Base-by-base conservation (phyloP, 331 rosid species). In the Spiraea crenata region DNA sequence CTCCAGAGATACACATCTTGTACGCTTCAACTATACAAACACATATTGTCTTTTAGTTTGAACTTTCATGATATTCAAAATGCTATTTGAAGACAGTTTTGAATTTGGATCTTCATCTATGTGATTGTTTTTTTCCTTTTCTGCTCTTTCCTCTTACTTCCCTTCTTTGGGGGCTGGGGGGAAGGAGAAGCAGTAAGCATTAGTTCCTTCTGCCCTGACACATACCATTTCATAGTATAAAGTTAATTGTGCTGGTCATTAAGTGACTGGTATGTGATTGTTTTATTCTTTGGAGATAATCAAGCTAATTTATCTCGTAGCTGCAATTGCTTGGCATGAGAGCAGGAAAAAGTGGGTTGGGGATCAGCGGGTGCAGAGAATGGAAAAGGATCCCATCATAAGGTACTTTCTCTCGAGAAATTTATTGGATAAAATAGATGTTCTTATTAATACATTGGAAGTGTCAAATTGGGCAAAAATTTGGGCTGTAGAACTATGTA, bases 271-370 rank as follows among this genome's bases (percentile, higher is more conserved):
- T 67, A 8, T 50, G 31, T 45, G 4, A 37, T 37, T 42, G 12
- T 59, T 52, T 54, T 65, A 44, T 63, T 75, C 20, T 19, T 63
- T 61, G 66, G 70, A 76, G 62, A 71, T 87, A 69, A 73, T 69
- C 17, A 46, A 25, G 76, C 61, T 75, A 55, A 68, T 76, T 60
- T 85, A 20, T 72, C 44, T 38, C 74, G 85, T 79, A 93, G 99
- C 91, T 77, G 95, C 91, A 67, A 79, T 77, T 50, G 69, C 83
- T 45, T 93, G 99, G 99, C 89, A 93, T 34, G 96, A 93, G 79
- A 79, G 78, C 74, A 84, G 99, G 77, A 89, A 73, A 87, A 89
- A 85, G 80, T 93, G 99, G 97, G 77, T 86, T 14, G 95, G 97
- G 11, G 85, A 89, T 44, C 81, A 78, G 9, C 86, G 47, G 41